phyloP scores from a whole-genome alignment of 495 filamentous ascomycete species.

The Parathielavia appendiculata region DNA sequence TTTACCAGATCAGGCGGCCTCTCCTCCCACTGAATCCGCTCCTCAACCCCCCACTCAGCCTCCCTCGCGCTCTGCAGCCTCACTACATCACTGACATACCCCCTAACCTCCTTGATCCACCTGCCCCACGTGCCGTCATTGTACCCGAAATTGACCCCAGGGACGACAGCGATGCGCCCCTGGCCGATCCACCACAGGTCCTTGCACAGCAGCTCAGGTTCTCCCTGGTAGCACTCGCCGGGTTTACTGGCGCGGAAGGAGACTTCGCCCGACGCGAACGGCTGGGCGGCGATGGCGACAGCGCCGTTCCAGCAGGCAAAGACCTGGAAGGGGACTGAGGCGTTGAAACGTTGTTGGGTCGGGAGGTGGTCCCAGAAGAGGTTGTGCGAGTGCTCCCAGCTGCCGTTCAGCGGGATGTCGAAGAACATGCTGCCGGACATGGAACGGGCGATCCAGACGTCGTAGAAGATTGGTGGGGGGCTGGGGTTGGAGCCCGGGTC shows the following conservation, averaged over 20 bases:
- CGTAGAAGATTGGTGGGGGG: conserved; percentile 43
- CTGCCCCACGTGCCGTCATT: no score
- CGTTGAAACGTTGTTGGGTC: conserved; percentile 25
- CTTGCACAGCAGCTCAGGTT: conserved; percentile 45
- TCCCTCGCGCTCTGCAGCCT: no score
- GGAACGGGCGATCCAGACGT: conserved; percentile 47
- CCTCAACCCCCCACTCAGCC: no score
- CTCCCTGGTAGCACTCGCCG: conserved; percentile 44
- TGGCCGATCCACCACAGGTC: conserved; percentile 38
- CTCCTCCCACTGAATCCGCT: no score
- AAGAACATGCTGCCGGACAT: conserved; percentile 50
- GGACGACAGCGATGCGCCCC: no score
- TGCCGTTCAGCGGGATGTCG: conserved; percentile 36
- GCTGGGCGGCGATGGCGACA: conserved; percentile 27
- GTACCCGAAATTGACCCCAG: no score
- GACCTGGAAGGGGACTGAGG: conserved; percentile 45
- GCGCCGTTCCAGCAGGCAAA: conserved; percentile 53
- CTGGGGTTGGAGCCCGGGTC: conserved; percentile 22
- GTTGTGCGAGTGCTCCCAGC: conserved; percentile 39
- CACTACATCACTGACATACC: no score
- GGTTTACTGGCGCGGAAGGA: conserved; percentile 34
- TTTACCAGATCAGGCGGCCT: no score
- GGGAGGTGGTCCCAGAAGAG: conserved; percentile 43
- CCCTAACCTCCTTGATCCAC: no score
- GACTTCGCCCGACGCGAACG: conserved; percentile 32